phyloP scores from a whole-genome alignment of 176 grass and related monocot genomes.

The Leersia perrieri region DNA sequence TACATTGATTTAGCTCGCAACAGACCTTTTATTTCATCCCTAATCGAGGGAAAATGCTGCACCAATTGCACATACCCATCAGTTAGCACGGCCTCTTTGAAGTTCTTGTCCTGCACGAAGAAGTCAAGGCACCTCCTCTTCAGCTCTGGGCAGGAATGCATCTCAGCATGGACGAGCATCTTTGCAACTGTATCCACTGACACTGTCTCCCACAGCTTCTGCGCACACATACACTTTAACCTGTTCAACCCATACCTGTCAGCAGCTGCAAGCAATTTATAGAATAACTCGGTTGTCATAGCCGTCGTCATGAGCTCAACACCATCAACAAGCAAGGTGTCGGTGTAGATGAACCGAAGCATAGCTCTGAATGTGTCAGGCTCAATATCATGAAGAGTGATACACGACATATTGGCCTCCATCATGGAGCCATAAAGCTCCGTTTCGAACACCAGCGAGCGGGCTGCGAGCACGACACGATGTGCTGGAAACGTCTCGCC shows the following conservation, averaged over 20 bases:
- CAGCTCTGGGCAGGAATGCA: constrained; percentile 33
- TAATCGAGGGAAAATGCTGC: too few species aligned
- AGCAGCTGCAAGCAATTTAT: constrained; percentile 17
- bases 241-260: constrained; percentile 46
- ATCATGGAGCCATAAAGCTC: constrained; percentile 37
- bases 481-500: constrained; percentile 19
- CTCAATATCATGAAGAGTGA: constrained; percentile 8
- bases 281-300: neutral
- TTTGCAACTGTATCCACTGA: constrained; percentile 19
- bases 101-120: constrained; percentile 21
- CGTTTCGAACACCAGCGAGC: constrained; percentile 39
- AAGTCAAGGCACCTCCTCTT: constrained; percentile 46
- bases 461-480: constrained; percentile 2
- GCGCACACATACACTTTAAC: constrained; percentile 46
- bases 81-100: neutral
- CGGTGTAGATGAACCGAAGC: constrained; percentile 50
- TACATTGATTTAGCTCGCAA: too few species aligned
- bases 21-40: too few species aligned
- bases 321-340: neutral
- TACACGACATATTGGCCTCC: neutral
- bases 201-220: constrained; percentile 19
- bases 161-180: constrained; percentile 27
- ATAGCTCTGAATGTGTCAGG: constrained; percentile 6
- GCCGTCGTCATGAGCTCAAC: neutral
- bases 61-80: too few species aligned